Percentiles rank a stretch among this genome's conserved stretches.
Evolutionary conservation across 2,329 filamentous ascomycete species (phyloP).

Genomic region (Leptographium lundbergii): DNA sequence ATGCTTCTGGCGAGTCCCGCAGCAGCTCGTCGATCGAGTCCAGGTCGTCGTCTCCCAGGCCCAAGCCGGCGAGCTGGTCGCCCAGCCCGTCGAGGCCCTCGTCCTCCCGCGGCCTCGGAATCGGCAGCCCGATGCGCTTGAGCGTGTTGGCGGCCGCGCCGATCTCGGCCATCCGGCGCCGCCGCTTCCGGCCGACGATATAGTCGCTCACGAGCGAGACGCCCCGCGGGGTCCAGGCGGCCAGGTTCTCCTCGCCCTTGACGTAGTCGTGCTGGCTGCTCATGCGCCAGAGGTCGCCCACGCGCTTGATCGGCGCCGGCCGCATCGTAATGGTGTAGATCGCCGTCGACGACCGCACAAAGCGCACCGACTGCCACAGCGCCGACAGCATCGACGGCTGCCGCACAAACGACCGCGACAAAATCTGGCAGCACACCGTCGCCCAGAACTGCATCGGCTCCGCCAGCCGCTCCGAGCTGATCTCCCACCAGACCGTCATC

Average conservation of each 20-base stretch:
- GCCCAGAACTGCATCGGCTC: constrained; percentile 79
- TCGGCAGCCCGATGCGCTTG: constrained; percentile 40
- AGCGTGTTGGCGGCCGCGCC: constrained; percentile 60
- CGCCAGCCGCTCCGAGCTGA: constrained; percentile 65
- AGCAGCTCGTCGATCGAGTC: constrained; percentile 46
- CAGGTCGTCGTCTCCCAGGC: constrained; percentile 18
- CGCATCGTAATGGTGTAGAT: constrained; percentile 81
- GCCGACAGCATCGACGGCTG: constrained; percentile 79
- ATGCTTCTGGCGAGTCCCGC: constrained; percentile 42
- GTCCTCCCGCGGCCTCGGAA: constrained; percentile 16
- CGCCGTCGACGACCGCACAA: constrained; percentile 75
- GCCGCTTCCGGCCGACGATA: constrained; percentile 61
- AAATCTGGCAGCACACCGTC: constrained; percentile 69
- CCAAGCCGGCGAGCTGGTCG: background rate
- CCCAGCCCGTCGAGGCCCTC: background rate
- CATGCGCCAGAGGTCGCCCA: constrained; percentile 91
- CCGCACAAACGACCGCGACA: constrained; percentile 72
- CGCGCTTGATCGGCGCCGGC: constrained; percentile 79
- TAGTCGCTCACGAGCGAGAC: constrained; percentile 87
- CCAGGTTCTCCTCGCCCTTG: constrained; percentile 82
- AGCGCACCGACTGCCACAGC: constrained; percentile 71
- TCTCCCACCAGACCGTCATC: constrained; percentile 75
- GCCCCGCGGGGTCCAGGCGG: constrained; percentile 75
- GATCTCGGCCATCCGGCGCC: constrained; percentile 64
- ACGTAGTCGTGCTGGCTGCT: constrained; percentile 92